phyloP scores from a whole-genome alignment of 176 grass and related monocot species.

The Coix lacrymajobi region DNA sequence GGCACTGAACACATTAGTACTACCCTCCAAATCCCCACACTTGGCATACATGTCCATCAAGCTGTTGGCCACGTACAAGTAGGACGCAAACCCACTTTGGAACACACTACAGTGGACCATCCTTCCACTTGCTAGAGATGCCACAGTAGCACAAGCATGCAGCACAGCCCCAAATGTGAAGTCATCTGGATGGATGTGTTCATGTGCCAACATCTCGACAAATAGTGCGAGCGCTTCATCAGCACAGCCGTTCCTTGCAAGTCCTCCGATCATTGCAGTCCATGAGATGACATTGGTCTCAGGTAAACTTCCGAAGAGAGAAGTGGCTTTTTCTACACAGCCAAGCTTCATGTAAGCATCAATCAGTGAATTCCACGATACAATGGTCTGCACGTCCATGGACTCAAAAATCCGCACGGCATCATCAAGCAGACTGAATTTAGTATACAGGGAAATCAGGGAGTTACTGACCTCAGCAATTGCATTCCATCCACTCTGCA shows the following conservation, averaged over 20 bases:
- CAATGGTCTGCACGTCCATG: conserved; percentile 39
- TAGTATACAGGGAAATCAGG: conserved; percentile 53
- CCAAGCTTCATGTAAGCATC: conserved; percentile 55
- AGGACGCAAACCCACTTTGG: conserved; percentile 27
- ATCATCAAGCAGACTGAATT: conserved; percentile 39
- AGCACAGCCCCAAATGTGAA: conserved; percentile 54
- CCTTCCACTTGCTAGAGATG: conserved; percentile 36
- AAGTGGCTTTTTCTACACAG: conserved; percentile 21
- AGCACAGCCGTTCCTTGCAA: conserved; percentile 35
- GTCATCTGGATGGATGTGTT: conserved; percentile 35
- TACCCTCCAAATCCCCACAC: conserved; percentile 40
- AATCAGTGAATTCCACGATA: conserved; percentile 62
- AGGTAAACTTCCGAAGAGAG: conserved; percentile 34
- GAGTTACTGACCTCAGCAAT: conserved; percentile 53
- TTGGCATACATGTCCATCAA: conserved; percentile 72
- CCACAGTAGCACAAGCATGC: conserved; percentile 36
- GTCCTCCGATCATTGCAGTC: conserved; percentile 58
- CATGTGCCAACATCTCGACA: conserved; percentile 29
- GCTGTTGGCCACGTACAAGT: conserved; percentile 58
- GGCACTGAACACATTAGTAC: conserved; percentile 27
- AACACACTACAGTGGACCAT: conserved; percentile 46
- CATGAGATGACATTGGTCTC: conserved; percentile 58
- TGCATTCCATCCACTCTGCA: conserved; percentile 39
- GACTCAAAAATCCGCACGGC: conserved; percentile 39
- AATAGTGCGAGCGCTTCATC: conserved; percentile 47